These are phyloP conservation scores for Filobasidium floriforme DNA, from an alignment of 768 basidiomycete species.

Conservation along the genomic window DNA sequence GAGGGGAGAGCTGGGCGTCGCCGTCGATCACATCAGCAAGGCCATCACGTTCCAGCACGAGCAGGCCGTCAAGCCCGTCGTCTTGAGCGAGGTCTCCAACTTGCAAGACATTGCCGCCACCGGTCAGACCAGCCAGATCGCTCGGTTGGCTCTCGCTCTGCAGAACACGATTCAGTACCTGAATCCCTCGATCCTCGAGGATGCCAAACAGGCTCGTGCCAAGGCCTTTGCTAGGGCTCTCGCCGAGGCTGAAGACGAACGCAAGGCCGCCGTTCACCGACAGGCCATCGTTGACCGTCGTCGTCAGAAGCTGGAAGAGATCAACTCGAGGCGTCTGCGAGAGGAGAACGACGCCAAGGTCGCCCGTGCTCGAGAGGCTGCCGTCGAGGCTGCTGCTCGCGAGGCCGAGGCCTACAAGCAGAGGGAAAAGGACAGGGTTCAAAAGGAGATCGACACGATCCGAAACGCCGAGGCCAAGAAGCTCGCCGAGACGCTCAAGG, in stretches of 20 bases:
- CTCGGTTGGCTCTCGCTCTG: slow-evolving; percentile 64
- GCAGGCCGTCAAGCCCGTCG: slow-evolving; percentile 50
- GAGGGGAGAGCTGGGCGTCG: slow-evolving; percentile 74
- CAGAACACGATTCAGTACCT: slow-evolving; percentile 58
- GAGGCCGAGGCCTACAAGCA: slow-evolving; percentile 60
- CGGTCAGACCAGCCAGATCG: slow-evolving; percentile 68
- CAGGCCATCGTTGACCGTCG: slow-evolving; percentile 77
- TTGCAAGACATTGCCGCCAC: slow-evolving; percentile 62
- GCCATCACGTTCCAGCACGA: slow-evolving; percentile 64
- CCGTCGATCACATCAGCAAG: slow-evolving; percentile 79
- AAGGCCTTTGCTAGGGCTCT: slow-evolving; percentile 51
- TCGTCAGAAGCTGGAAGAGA: slow-evolving; percentile 73
- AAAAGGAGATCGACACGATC: slow-evolving; percentile 60
- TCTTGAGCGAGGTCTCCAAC: slow-evolving; percentile 45
- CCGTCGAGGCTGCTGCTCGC: slow-evolving; percentile 59
- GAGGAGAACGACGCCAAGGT: slow-evolving; percentile 75
- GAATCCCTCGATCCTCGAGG: slow-evolving; percentile 48
- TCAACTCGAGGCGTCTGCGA: slow-evolving; percentile 75
- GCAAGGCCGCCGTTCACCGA: slow-evolving; percentile 53
- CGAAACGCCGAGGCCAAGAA: slow-evolving; percentile 76
- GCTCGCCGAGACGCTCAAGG: slow-evolving; percentile 72
- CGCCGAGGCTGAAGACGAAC: slow-evolving; percentile 43
- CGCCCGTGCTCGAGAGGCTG: slow-evolving; percentile 55
- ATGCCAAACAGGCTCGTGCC: slow-evolving; percentile 54
- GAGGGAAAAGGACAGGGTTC: slow-evolving; percentile 50